A percentile compares a stretch with the other conserved stretches of the same genome.
Evolutionary conservation across 192 early-diverging fungal genomes (phyloP).

Genomic region (Backusella luteola): DNA sequence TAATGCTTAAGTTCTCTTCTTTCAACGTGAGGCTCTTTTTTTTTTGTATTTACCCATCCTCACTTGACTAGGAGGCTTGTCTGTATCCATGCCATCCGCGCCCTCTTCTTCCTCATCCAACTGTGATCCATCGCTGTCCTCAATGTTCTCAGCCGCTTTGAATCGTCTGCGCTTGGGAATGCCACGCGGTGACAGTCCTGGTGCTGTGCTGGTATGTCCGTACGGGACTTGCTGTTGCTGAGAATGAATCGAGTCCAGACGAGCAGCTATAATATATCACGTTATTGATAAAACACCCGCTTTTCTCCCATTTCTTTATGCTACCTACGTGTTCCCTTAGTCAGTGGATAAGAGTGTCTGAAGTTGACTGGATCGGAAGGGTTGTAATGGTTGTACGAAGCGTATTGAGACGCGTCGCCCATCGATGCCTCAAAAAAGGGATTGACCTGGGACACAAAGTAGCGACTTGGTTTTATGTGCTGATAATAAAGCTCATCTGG

Average conservation of each 20-base stretch:
- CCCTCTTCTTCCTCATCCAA: neutral
- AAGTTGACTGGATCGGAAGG: constrained; percentile 15
- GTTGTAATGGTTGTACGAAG: neutral
- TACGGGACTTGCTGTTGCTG: neutral
- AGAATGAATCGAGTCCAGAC: neutral
- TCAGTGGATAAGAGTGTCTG: constrained; percentile 8
- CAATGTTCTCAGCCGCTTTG: neutral
- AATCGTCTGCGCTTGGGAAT: neutral
- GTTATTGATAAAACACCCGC: neutral
- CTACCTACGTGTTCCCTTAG: neutral
- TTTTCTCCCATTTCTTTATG: neutral
- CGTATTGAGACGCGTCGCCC: neutral
- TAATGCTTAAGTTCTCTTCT: too few species aligned
- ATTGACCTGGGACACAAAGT: neutral
- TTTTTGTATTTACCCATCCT: neutral
- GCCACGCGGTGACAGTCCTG: neutral
- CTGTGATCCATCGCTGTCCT: neutral
- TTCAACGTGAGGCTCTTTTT: neutral
- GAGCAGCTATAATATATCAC: neutral
- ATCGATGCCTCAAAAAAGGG: neutral
- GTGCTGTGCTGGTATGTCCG: neutral
- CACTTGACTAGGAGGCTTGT: neutral
- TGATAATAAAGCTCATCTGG: neutral
- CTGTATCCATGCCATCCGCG: neutral
- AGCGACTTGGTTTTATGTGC: neutral